A percentile compares a stretch with the other conserved stretches of the same genome.
phyloP scores from a whole-genome alignment of 768 basidiomycete genomes.

The Daedaleopsis nitida region DNA sequence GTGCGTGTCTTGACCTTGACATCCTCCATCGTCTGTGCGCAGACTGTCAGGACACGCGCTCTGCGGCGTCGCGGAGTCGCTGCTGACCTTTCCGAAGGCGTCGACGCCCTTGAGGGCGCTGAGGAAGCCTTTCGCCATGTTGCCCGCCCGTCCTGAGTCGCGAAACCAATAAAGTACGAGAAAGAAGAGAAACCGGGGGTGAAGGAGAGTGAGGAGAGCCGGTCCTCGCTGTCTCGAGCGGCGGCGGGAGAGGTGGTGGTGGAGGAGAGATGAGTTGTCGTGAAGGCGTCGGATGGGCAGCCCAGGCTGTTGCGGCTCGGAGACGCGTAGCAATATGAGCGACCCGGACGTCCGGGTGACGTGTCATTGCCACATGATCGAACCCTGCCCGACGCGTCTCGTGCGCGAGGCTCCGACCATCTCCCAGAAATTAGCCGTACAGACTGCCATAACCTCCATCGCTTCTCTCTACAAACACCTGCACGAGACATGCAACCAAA shows the following conservation, averaged over 20 bases:
- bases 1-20: conserved; percentile 98
- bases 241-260: conserved; percentile 6
- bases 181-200: conserved; percentile 6
- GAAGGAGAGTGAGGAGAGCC: conserved; percentile 4
- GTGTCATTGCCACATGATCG: conserved; percentile 24
- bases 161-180: conserved; percentile 20
- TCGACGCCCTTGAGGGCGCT: conserved; percentile 87
- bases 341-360: conserved; percentile 14
- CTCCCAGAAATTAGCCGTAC: conserved; percentile 21
- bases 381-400: conserved; percentile 8
- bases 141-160: conserved; percentile 19
- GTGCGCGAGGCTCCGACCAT: conserved; percentile 17
- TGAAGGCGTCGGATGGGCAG: conserved; percentile 4
- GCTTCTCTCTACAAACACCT: not conserved
- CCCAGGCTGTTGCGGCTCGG: not conserved
- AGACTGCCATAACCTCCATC: conserved; percentile 6
- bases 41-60: not conserved
- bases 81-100: conserved; percentile 95
- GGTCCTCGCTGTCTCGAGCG: not conserved
- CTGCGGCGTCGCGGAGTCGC: conserved; percentile 1
- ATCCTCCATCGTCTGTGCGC: conserved; percentile 89
- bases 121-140: conserved; percentile 69
- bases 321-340: conserved; percentile 14
- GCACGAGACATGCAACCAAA: not conserved
- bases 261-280: conserved; percentile 5